Percentiles rank a stretch among this genome's conserved stretches.
Evolutionary conservation across 768 basidiomycete genomes (phyloP).

Genomic region (Strobilomyces confusus): DNA sequence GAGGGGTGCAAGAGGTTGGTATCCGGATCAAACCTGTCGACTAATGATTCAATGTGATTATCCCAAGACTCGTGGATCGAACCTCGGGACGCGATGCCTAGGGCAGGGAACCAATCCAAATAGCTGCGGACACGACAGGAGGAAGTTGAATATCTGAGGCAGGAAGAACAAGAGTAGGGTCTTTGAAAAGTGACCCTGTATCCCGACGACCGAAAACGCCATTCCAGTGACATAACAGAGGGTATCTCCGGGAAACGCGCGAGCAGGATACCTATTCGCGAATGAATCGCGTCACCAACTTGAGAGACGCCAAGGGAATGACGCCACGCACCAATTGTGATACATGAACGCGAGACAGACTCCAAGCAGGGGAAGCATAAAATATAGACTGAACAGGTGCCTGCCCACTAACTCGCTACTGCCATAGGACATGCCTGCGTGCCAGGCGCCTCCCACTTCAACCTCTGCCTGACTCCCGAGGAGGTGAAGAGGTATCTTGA

Average conservation of each 20-base stretch:
- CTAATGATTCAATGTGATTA: neutral
- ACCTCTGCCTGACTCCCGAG: constrained; percentile 63
- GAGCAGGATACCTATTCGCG: constrained; percentile 85
- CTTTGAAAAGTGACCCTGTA: constrained; percentile 96
- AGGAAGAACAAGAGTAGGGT: constrained; percentile 95
- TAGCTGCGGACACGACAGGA: constrained; percentile 90
- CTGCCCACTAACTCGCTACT: constrained; percentile 85
- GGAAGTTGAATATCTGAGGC: constrained; percentile 97
- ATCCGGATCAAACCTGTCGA: constrained; percentile 62
- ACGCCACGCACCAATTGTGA: constrained; percentile 81
- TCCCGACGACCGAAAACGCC: constrained; percentile 97
- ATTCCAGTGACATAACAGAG: constrained; percentile 97
- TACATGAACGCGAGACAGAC: constrained; percentile 89
- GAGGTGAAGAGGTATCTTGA: constrained; percentile 67
- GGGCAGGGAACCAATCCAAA: constrained; percentile 94
- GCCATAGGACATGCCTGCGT: constrained; percentile 81
- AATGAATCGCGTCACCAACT: neutral
- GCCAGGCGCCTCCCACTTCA: constrained; percentile 76
- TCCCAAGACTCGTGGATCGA: constrained; percentile 21
- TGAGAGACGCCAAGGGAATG: neutral
- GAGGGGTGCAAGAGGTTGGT: constrained; percentile 82
- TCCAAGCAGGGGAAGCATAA: constrained; percentile 92
- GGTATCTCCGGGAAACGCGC: constrained; percentile 94
- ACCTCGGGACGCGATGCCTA: constrained; percentile 90
- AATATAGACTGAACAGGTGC: constrained; percentile 94